These are phyloP conservation scores for Microglena sp. DNA, from an alignment of 139 green algal species.

Conservation along the genomic window DNA sequence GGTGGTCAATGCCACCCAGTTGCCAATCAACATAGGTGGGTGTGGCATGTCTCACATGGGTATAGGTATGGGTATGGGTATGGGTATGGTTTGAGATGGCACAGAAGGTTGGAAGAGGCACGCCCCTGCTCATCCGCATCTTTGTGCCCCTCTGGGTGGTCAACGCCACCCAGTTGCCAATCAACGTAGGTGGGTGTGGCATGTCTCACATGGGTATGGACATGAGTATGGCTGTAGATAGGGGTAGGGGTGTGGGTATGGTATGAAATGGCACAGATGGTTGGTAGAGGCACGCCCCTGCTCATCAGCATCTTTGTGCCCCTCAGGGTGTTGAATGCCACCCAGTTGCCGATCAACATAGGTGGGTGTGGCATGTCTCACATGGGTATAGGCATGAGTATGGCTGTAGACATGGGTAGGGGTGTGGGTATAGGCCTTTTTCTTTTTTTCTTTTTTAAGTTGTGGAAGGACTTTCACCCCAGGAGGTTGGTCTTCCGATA, in stretches of 20 bases:
- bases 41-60: too few relatives aligned
- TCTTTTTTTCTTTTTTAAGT: too few relatives aligned
- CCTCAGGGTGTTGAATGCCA: slow-evolving; percentile 68
- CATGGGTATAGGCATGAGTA: too few relatives aligned
- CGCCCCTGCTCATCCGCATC: slow-evolving; percentile 46
- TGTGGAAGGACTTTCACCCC: too few relatives aligned
- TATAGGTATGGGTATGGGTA: too few relatives aligned
- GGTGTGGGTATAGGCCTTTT: too few relatives aligned
- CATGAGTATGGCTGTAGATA: too few relatives aligned
- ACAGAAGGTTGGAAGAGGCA: slow-evolving; percentile 21
- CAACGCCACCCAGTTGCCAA: slow-evolving; percentile 58
- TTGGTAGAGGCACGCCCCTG: slow-evolving; percentile 37
- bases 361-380: not conserved
- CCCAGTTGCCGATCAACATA: slow-evolving; percentile 14
- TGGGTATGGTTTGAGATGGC: too few relatives aligned
- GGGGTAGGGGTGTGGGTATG: not conserved
- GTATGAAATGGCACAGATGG: slow-evolving; percentile 1
- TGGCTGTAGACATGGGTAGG: not conserved
- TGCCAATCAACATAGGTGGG: slow-evolving; percentile 40
- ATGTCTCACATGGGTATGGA: too few relatives aligned
- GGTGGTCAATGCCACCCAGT: slow-evolving; percentile 62
- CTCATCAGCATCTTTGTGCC: slow-evolving; percentile 49
- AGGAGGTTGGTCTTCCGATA: too few relatives aligned
- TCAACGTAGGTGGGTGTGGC: slow-evolving; percentile 25
- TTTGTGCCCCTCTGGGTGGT: slow-evolving; percentile 63